A percentile compares a stretch with the other conserved stretches of the same genome.
Evolutionary conservation across 2,329 filamentous ascomycete genomes (phyloP).

Genomic region (Cladosporium sphaerospermum): DNA sequence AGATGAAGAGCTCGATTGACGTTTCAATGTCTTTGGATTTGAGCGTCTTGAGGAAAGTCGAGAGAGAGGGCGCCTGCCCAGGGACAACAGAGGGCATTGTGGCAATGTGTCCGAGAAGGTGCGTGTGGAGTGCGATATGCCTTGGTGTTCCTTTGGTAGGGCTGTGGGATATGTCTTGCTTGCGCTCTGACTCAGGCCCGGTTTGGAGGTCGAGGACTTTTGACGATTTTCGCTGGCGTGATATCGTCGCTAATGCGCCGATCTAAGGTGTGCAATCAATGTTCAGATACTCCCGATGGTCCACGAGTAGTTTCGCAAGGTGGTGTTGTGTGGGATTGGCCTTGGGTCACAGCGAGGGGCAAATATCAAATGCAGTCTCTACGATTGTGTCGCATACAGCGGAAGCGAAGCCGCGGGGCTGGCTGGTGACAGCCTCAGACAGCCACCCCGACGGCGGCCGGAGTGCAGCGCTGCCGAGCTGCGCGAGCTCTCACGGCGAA

Average conservation of each 20-base stretch:
- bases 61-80: slow-evolving; percentile 64
- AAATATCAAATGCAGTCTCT: neutral
- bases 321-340: too few relatives aligned
- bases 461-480: neutral
- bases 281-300: too few relatives aligned
- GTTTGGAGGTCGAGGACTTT: slow-evolving; percentile 3
- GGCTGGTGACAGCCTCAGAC: too few relatives aligned
- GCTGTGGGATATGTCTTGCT: neutral
- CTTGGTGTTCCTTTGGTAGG: neutral
- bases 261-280: neutral
- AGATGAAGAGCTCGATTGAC: slow-evolving; percentile 76
- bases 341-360: neutral
- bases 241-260: neutral
- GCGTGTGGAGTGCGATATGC: neutral
- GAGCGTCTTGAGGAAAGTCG: slow-evolving; percentile 71
- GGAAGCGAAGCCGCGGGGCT: neutral
- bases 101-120: neutral
- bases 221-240: neutral
- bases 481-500: neutral
- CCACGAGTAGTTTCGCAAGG: too few relatives aligned
- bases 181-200: slow-evolving; percentile 4
- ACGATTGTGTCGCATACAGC: neutral
- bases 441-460: neutral
- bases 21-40: slow-evolving; percentile 70
- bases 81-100: slow-evolving; percentile 53